Conservation (phyloP, 2,329 filamentous ascomycete genomes). For the Fusarium globosum region DNA sequence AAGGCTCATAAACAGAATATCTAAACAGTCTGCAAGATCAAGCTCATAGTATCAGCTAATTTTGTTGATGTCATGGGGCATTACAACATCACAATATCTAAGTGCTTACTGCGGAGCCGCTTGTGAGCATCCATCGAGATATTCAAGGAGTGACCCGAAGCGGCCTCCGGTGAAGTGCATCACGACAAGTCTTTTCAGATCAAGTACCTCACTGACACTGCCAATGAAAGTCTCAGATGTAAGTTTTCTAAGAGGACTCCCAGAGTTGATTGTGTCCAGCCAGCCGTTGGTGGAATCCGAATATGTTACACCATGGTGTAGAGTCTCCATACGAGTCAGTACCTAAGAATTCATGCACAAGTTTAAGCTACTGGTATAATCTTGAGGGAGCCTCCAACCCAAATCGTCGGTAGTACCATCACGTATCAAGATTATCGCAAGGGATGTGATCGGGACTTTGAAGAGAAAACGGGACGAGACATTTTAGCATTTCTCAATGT, state of each 20-base stretch:
- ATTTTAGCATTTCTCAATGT: neutral
- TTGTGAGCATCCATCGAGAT: constrained; percentile 23
- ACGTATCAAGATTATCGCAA: neutral
- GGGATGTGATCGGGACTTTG: neutral
- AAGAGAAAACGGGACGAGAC: neutral
- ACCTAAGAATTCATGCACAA: neutral
- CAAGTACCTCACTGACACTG: constrained; percentile 48
- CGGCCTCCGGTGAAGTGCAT: constrained; percentile 35
- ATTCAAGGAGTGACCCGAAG: neutral
- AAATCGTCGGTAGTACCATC: neutral
- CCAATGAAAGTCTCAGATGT: constrained; percentile 45
- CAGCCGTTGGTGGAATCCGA: constrained; percentile 50
- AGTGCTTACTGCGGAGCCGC: constrained; percentile 45
- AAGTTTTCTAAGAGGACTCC: constrained; percentile 36
- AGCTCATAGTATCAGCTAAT: constrained; percentile 61
- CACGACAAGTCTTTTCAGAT: constrained; percentile 47
- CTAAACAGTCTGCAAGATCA: neutral
- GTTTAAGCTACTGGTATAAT: constrained; percentile 35
- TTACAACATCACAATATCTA: constrained; percentile 46
- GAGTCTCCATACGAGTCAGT: neutral
- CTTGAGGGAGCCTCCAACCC: constrained; percentile 37
- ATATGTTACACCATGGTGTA: constrained; percentile 47
- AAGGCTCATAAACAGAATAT: neutral
- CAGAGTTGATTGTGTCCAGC: constrained; percentile 50
- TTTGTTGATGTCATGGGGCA: constrained; percentile 63